phyloP scores from a whole-genome alignment of 495 filamentous ascomycete genomes.

The Hyaloscypha hepaticicola region DNA sequence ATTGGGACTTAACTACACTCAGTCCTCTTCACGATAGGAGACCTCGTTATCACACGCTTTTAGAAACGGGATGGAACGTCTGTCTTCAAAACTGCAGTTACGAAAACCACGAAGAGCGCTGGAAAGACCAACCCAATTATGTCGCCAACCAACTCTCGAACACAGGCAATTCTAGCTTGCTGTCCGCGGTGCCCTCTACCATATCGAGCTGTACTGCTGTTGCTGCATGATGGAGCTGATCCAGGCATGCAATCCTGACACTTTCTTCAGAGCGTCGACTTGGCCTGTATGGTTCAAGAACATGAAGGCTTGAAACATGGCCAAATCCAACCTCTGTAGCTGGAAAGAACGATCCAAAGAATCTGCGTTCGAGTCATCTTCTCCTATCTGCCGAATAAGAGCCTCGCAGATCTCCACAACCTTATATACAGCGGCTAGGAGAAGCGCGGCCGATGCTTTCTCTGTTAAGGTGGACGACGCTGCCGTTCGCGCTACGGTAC shows the following conservation, averaged over 20 bases:
- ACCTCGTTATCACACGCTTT: too few relatives aligned
- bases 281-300: background rate
- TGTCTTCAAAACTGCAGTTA: too few relatives aligned
- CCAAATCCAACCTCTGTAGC: background rate
- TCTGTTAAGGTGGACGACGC: slow-evolving; percentile 5
- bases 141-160: too few relatives aligned
- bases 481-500: background rate
- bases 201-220: slow-evolving; percentile 9
- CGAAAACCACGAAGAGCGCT: too few relatives aligned
- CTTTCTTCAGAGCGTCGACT: slow-evolving; percentile 7
- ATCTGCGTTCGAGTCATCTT: background rate
- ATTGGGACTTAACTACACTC: too few relatives aligned
- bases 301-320: too few relatives aligned
- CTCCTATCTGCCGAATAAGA: background rate
- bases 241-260: slow-evolving; percentile 9
- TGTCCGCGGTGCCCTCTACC: slow-evolving; percentile 4
- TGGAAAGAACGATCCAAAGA: slow-evolving; percentile 2
- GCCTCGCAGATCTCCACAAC: slow-evolving; percentile 11
- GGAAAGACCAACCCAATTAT: too few relatives aligned
- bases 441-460: slow-evolving; percentile 11
- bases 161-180: too few relatives aligned
- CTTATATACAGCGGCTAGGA: slow-evolving; percentile 12
- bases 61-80: too few relatives aligned
- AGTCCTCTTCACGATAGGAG: too few relatives aligned
- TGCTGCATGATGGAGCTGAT: slow-evolving; percentile 10